Evolutionary conservation across 2,329 filamentous ascomycete genomes (phyloP), one percentile per base, ranked within the genome.

Genomic region (Dothideomycetes sp.): DNA sequence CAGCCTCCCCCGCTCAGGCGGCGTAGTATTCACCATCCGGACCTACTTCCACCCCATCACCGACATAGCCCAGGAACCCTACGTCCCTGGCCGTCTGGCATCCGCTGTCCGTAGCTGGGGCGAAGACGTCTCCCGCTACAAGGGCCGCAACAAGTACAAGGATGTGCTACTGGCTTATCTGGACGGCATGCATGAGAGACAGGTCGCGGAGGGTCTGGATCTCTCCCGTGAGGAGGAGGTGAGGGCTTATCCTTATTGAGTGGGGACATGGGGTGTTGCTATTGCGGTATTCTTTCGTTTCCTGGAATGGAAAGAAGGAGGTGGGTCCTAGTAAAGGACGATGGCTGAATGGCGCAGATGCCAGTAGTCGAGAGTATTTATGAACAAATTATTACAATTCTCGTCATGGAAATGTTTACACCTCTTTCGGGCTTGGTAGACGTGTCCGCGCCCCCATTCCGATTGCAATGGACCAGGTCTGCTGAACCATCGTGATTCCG

Each of bases 71-170:
- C 58, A 75, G 55, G 83, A 89, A 61, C 74, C 78, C 14, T 84
- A 83, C 55, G 84, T 93, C 1, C 84, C 85, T 0, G 84, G 85
- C 0, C 61, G 85, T 24, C 57, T 93, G 52, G 85, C 85, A 2
- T 84, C 80, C 49, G 84, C 83, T 4, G 64, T 93, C 3, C 66
- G 85, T 30, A 89, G 84, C 56, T 91, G 85, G 85, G 83, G 80
- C 1, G 76, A 81, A 32, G 79, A 86, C 61, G 84, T 91, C 5
- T 72, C 73, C 12, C 65, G 63, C 48, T 93, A 94, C 56, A 91
- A 91, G 63, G 84, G 86, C 0, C 77, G 70, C 54, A 81, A 84
- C 48, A 75, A 70, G 62, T 93, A 87, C 58, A 73, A 69, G 15
- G 74, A 79, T 18, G 78, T 89, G 0, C 50, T 93, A 53, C 60